phyloP scores from a whole-genome alignment of 768 basidiomycete genomes.

The Boletus bicolor region DNA sequence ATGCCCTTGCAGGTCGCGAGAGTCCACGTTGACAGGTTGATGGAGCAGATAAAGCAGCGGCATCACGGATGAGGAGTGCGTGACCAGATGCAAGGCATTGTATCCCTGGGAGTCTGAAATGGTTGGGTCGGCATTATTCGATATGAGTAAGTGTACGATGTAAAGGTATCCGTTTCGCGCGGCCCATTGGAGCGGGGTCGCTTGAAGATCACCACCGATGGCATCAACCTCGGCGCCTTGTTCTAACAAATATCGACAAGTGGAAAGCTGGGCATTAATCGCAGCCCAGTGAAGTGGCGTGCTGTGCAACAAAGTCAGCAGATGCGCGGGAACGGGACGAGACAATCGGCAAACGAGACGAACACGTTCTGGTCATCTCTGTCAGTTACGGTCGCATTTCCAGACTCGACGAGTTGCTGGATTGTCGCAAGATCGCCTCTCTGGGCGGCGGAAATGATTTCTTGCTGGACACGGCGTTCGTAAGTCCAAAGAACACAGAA shows the following conservation, averaged over 20 bases:
- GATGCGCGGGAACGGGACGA: not conserved
- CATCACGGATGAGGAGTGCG: slow-evolving; percentile 94
- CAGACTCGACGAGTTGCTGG: slow-evolving; percentile 65
- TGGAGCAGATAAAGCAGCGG: slow-evolving; percentile 88
- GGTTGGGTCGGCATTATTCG: slow-evolving; percentile 89
- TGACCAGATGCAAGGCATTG: slow-evolving; percentile 92
- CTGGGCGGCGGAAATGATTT: slow-evolving; percentile 84
- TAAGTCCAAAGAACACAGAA: not conserved
- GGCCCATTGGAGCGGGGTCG: slow-evolving; percentile 98
- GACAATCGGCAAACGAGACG: slow-evolving; percentile 5
- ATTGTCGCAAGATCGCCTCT: slow-evolving; percentile 74
- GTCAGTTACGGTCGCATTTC: slow-evolving; percentile 68
- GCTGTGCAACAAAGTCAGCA: slow-evolving; percentile 16
- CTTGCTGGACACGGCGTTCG: slow-evolving; percentile 32
- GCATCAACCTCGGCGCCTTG: slow-evolving; percentile 95
- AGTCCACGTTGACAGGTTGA: slow-evolving; percentile 91
- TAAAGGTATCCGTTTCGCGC: slow-evolving; percentile 96
- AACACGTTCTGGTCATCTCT: slow-evolving; percentile 83
- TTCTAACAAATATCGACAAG: slow-evolving; percentile 83
- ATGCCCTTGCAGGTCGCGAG: slow-evolving; percentile 87
- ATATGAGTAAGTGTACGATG: slow-evolving; percentile 87
- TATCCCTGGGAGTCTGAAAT: slow-evolving; percentile 92
- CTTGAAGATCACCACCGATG: slow-evolving; percentile 88
- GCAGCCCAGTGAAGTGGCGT: slow-evolving; percentile 98
- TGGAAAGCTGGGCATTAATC: slow-evolving; percentile 91